These are phyloP conservation scores for Pholiota adiposa DNA, from an alignment of 1,284 basidiomycete species.

Conservation along the genomic window DNA sequence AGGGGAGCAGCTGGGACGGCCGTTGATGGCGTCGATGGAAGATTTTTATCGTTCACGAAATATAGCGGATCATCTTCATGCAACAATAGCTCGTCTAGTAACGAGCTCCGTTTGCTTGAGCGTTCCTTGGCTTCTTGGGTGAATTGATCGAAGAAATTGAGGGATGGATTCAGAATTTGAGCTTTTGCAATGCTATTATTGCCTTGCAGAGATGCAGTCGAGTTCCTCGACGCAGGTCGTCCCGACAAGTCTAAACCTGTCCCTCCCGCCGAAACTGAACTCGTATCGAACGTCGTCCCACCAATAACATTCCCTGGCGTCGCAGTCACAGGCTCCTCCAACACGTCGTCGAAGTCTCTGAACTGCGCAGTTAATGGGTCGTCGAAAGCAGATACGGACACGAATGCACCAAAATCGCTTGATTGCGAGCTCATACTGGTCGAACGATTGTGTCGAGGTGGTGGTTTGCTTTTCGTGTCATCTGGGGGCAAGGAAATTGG, in stretches of 20 bases:
- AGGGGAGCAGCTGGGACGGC: not conserved
- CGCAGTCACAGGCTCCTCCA: slow-evolving; percentile 2
- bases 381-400: slow-evolving; percentile 61
- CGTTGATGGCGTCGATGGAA: not conserved
- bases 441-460: slow-evolving; percentile 13
- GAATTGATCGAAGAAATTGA: slow-evolving; percentile 64
- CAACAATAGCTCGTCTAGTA: slow-evolving; percentile 65
- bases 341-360: slow-evolving; percentile 16
- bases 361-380: slow-evolving; percentile 51
- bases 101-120: slow-evolving; percentile 51
- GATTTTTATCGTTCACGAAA: slow-evolving; percentile 41
- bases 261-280: not conserved
- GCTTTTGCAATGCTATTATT: not conserved
- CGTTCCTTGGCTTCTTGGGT: slow-evolving; percentile 56
- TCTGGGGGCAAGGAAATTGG: slow-evolving; percentile 13
- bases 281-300: not conserved
- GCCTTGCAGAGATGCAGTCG: slow-evolving; percentile 4
- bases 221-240: slow-evolving; percentile 2
- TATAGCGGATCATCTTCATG: slow-evolving; percentile 73
- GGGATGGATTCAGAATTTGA: slow-evolving; percentile 30
- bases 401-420: slow-evolving; percentile 67
- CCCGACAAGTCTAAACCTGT: not conserved
- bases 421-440: slow-evolving; percentile 43
- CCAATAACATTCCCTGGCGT: slow-evolving; percentile 9
- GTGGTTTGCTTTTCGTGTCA: not conserved